phyloP scores from a whole-genome alignment of 1,139 yeast species.

The Hyphopichia wangnamkhiaoensis region DNA sequence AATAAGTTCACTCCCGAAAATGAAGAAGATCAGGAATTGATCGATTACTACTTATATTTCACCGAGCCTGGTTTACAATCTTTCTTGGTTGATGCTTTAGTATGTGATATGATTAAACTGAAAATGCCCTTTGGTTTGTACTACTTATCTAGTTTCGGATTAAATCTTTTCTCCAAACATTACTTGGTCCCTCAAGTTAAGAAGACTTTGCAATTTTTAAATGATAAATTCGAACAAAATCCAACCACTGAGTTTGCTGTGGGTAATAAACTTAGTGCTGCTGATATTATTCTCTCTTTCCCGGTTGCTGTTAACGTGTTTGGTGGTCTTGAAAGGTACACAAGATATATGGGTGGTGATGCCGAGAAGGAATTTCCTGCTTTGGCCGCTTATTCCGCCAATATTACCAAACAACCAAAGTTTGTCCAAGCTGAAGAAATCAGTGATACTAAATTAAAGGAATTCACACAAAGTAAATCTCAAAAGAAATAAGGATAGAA shows the following conservation, averaged over 20 bases:
- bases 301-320: conserved; percentile 18
- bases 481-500: no score
- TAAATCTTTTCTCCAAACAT: conserved; percentile 21
- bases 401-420: conserved; percentile 19
- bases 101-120: conserved; percentile 24
- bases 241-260: conserved; percentile 38
- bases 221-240: conserved; percentile 20
- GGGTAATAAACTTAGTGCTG: conserved; percentile 46
- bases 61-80: conserved; percentile 51
- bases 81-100: conserved; percentile 27
- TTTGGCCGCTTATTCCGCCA: conserved; percentile 25
- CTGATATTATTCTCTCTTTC: conserved; percentile 45
- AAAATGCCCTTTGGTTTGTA: conserved; percentile 40
- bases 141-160: conserved; percentile 20
- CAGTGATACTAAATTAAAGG: no score
- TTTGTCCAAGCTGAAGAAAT: conserved; percentile 20
- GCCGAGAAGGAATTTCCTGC: conserved; percentile 21
- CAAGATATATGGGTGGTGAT: conserved; percentile 5
- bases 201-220: conserved; percentile 28
- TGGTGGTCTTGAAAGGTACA: background rate
- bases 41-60: conserved; percentile 44
- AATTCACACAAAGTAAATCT: no score
- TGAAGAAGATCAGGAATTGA: conserved; percentile 26
- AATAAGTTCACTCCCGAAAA: conserved; percentile 20
- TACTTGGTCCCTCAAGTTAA: conserved; percentile 29